Evolutionary conservation across 805 yeast genomes (phyloP), one percentile per base, ranked within the genome.

Genomic region (Wickerhamomyces strasburgensis): DNA sequence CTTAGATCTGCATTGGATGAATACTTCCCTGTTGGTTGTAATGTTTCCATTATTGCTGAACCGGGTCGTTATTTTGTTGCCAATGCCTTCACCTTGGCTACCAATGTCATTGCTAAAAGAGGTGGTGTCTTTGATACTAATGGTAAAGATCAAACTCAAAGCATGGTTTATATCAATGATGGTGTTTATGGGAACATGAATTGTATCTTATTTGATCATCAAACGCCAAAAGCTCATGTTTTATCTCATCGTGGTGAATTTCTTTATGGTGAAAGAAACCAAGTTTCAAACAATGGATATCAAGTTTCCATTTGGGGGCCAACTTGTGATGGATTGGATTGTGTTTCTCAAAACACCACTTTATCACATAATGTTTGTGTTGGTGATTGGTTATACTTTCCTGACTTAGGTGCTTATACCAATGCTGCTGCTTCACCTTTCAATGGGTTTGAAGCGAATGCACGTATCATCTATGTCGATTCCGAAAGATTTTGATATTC

Each of bases 101-200:
- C 85, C 15, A 78, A 84, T 56, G 80, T 90, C 21, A 86, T 87
- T 59, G 96, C 96, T n/a, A 78, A 84, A 46, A 75, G 98, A 44
- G 69, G 68, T 19, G 47, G 60, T 18, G 58, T 63, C 8, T 49
- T 62, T 25, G 54, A 52, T 24, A 43, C 60, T 17, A 19, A 15
- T 11, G 24, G n/a, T 6, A 14, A 15, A 7, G 9, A 21, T 54
- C 56, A 21, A 60, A 65, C 42, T 56, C 66, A 31, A 74, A 39
- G 83, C 24, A 85, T 89, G 90, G 55, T 88, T 33, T 90, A 90
- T 62, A 67, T 89, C 58, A 90, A 87, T 52, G 98, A 90, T 58
- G 98, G 98, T 29, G 88, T 89, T 26, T 90, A 90, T 59, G 96
- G 96, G 24, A 90, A 89, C 64, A 70, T 90, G 78, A 90, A 93